These are phyloP conservation scores for Artomyces pyxidatus DNA, from an alignment of 768 basidiomycete species.

Conservation along the genomic window DNA sequence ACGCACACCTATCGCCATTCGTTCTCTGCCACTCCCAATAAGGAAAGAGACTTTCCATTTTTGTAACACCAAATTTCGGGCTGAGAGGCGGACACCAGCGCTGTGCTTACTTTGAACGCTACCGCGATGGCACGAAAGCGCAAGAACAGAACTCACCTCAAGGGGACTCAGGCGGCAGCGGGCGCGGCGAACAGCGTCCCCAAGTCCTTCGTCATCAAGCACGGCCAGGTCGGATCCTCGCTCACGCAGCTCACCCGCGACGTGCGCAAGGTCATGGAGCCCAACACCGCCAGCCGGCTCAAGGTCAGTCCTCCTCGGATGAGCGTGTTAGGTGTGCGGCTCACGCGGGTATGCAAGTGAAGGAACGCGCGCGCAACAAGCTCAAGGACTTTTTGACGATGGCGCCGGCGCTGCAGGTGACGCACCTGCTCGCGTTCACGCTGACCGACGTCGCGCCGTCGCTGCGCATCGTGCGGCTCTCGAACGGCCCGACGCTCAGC, in stretches of 20 bases:
- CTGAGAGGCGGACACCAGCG: too few relatives aligned
- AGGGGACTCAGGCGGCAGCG: slow-evolving; percentile 32
- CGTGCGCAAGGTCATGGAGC: slow-evolving; percentile 94
- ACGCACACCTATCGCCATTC: too few relatives aligned
- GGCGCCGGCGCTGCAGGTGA: slow-evolving; percentile 83
- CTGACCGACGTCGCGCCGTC: slow-evolving; percentile 81
- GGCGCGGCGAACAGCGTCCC: slow-evolving; percentile 40
- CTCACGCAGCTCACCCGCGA: slow-evolving; percentile 87
- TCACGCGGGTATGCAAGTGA: slow-evolving; percentile 17
- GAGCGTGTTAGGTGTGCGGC: neutral
- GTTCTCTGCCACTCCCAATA: too few relatives aligned
- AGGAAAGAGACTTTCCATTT: too few relatives aligned
- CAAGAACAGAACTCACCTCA: slow-evolving; percentile 79
- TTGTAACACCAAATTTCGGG: too few relatives aligned
- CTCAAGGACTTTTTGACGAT: slow-evolving; percentile 91
- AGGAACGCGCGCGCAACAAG: slow-evolving; percentile 89
- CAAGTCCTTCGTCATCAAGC: slow-evolving; percentile 95
- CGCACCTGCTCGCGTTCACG: slow-evolving; percentile 90
- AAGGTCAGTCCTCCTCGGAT: slow-evolving; percentile 40
- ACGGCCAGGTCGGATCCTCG: slow-evolving; percentile 86
- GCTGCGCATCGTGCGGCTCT: slow-evolving; percentile 77
- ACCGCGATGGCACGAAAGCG: slow-evolving; percentile 59
- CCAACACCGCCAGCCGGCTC: slow-evolving; percentile 92
- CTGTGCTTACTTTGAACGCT: neutral
- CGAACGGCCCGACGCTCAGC: slow-evolving; percentile 87